Conservation (phyloP, 306 rosid genomes). For the Ochetophila trinervis region DNA sequence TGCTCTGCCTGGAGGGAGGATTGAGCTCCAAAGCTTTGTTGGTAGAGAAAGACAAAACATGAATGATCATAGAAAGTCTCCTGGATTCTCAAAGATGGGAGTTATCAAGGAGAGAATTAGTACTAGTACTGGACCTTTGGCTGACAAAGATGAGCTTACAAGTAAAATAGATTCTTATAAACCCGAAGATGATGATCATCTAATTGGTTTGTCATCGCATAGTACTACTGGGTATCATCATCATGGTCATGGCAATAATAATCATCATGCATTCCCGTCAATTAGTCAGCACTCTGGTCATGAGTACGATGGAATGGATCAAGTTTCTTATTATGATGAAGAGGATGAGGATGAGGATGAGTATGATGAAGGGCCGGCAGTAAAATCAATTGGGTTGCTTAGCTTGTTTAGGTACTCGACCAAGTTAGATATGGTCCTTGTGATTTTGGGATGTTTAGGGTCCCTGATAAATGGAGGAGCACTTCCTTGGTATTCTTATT, state of each 20-base stretch:
- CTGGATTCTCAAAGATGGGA: slow-evolving; percentile 27
- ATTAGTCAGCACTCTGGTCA: slow-evolving; percentile 1
- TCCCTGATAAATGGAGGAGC: slow-evolving; percentile 88
- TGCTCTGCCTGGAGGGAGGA: slow-evolving; percentile 36
- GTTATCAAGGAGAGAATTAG: slow-evolving; percentile 23
- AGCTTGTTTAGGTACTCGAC: slow-evolving; percentile 80
- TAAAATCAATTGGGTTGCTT: slow-evolving; percentile 58
- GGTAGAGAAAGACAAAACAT: slow-evolving; percentile 29
- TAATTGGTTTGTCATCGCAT: neutral
- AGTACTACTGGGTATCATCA: neutral
- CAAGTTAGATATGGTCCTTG: slow-evolving; percentile 69
- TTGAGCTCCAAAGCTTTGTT: slow-evolving; percentile 73
- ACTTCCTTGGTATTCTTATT: slow-evolving; percentile 76
- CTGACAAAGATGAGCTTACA: slow-evolving; percentile 47
- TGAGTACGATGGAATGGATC: slow-evolving; percentile 10
- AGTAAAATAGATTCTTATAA: slow-evolving; percentile 29
- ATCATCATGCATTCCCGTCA: slow-evolving; percentile 13
- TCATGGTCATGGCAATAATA: neutral
- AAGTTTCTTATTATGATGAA: slow-evolving; percentile 32
- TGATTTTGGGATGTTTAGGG: slow-evolving; percentile 80
- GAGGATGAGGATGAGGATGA: slow-evolving; percentile 48
- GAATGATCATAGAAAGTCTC: slow-evolving; percentile 12
- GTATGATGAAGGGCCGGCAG: slow-evolving; percentile 38
- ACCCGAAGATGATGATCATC: slow-evolving; percentile 17
- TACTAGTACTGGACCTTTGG: slow-evolving; percentile 38